Evolutionary conservation across 2,329 filamentous ascomycete genomes (phyloP).

Genomic region (Claviceps pusilla): DNA sequence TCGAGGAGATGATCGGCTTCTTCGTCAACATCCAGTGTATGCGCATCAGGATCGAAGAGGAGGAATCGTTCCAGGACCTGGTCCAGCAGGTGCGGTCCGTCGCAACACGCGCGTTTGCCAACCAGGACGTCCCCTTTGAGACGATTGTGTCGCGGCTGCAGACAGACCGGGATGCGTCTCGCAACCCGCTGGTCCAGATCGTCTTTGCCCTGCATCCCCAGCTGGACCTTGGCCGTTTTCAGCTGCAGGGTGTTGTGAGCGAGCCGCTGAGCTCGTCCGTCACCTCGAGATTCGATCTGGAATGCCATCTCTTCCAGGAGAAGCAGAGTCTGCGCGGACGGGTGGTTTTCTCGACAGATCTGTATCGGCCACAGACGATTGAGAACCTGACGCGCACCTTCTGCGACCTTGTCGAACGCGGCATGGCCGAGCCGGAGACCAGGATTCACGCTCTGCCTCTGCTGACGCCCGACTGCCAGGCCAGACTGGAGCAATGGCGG

Average conservation of each 20-base stretch:
- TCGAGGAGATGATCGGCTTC: constrained; percentile 12
- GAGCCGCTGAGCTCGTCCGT: constrained; percentile 2
- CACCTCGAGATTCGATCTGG: constrained; percentile 11
- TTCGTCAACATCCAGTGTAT: constrained; percentile 16
- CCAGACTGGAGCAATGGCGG: constrained; percentile 7
- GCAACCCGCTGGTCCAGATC: constrained; percentile 9
- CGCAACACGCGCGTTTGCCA: not conserved
- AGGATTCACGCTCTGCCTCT: constrained; percentile 2
- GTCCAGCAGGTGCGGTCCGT: not conserved
- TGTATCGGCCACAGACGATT: not conserved
- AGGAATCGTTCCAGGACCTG: not conserved
- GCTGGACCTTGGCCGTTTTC: constrained; percentile 8
- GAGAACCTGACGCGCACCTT: not conserved
- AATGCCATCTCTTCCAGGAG: constrained; percentile 1
- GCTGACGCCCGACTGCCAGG: not conserved
- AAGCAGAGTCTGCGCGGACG: not conserved
- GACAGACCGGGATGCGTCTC: constrained; percentile 7
- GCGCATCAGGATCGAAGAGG: constrained; percentile 7
- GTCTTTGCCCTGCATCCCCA: constrained; percentile 12
- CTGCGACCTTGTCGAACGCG: not conserved
- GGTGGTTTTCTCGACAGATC: not conserved
- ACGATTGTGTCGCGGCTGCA: constrained; percentile 5
- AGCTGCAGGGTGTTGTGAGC: constrained; percentile 7
- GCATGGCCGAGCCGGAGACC: constrained; percentile 7
- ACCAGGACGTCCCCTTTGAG: constrained; percentile 12